Conservation (phyloP, 495 filamentous ascomycete species). For the Oidiodendron maius region DNA sequence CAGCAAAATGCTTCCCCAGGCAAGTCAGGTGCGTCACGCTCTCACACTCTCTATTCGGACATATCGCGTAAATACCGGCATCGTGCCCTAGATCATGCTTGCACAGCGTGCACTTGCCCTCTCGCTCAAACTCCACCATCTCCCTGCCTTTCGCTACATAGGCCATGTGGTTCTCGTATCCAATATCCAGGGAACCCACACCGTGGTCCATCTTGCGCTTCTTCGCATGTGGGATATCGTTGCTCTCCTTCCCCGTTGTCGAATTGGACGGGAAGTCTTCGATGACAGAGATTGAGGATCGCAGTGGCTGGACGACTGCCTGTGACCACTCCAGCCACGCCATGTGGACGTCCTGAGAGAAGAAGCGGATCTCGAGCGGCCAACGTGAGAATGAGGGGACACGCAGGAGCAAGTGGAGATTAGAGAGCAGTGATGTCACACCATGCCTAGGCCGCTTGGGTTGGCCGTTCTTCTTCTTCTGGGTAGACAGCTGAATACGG, state of each 20-base stretch:
- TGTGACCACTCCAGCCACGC: slow-evolving; percentile 61
- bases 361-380: slow-evolving; percentile 83
- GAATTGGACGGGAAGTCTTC: slow-evolving; percentile 41
- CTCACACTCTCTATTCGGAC: slow-evolving; percentile 59
- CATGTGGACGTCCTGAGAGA: slow-evolving; percentile 58
- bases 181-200: slow-evolving; percentile 27
- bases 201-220: slow-evolving; percentile 6
- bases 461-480: slow-evolving; percentile 32
- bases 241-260: slow-evolving; percentile 11
- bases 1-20: slow-evolving; percentile 61
- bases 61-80: slow-evolving; percentile 57
- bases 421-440: slow-evolving; percentile 58
- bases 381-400: slow-evolving; percentile 70
- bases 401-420: slow-evolving; percentile 72
- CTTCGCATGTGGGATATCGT: background rate
- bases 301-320: slow-evolving; percentile 39
- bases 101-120: slow-evolving; percentile 62
- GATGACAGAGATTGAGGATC: slow-evolving; percentile 44
- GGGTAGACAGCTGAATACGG: slow-evolving; percentile 37
- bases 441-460: slow-evolving; percentile 49
- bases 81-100: slow-evolving; percentile 36
- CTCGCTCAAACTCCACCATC: slow-evolving; percentile 52
- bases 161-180: slow-evolving; percentile 57
- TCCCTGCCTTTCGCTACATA: slow-evolving; percentile 68
- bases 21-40: slow-evolving; percentile 70